Percentiles rank a stretch among this genome's conserved stretches.
phyloP scores from a whole-genome alignment of 2,329 filamentous ascomycete genomes.

The Aspergillus uvarum region DNA sequence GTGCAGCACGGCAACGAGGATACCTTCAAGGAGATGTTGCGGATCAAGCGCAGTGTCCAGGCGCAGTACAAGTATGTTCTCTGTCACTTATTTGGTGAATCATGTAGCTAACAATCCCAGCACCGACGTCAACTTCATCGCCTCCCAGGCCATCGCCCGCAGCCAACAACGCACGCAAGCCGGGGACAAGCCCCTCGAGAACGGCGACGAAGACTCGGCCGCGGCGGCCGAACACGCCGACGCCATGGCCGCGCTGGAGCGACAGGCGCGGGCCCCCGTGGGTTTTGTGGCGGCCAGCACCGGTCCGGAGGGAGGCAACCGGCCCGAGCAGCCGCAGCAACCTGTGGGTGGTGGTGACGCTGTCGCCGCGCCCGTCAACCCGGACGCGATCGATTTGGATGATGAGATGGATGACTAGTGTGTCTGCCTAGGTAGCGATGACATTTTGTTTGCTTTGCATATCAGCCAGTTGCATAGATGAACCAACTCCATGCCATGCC shows the following conservation, averaged over 20 bases:
- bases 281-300: constrained; percentile 89
- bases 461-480: neutral
- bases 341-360: constrained; percentile 31
- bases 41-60: constrained; percentile 95
- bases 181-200: constrained; percentile 24
- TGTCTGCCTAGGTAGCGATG: no score
- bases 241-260: constrained; percentile 85
- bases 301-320: constrained; percentile 64
- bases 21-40: constrained; percentile 98
- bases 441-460: neutral
- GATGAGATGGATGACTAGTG: constrained; percentile 49
- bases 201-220: constrained; percentile 45
- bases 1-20: constrained; percentile 98
- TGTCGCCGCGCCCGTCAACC: constrained; percentile 59
- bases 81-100: neutral
- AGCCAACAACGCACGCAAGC: constrained; percentile 60
- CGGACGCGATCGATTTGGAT: constrained; percentile 83
- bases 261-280: constrained; percentile 80
- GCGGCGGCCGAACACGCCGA: constrained; percentile 59
- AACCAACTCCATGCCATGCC: neutral
- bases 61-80: constrained; percentile 81
- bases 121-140: constrained; percentile 98
- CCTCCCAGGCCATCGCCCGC: constrained; percentile 86
- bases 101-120: constrained; percentile 44
- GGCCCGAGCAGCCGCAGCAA: constrained; percentile 30